Conservation (phyloP, 2,329 filamentous ascomycete species). For the Alternaria brassicicola region DNA sequence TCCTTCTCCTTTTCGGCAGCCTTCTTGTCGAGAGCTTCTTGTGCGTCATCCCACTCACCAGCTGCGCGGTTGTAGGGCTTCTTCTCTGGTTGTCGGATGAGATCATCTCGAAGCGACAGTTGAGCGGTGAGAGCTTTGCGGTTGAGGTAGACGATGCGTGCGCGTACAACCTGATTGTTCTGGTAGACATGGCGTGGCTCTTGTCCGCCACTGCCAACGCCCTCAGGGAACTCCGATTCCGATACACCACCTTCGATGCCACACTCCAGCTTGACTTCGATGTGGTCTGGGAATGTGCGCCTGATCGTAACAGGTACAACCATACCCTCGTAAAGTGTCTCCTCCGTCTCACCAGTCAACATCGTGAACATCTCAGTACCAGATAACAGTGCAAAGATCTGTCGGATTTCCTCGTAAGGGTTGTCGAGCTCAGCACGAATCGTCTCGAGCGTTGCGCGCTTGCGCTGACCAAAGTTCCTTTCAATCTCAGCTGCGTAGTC, state of each 20-base stretch:
- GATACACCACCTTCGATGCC: slow-evolving; percentile 90
- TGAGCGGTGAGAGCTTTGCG: slow-evolving; percentile 83
- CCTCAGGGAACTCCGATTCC: slow-evolving; percentile 78
- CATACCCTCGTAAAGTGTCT: slow-evolving; percentile 86
- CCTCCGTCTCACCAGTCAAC: slow-evolving; percentile 89
- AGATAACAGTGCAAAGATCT: slow-evolving; percentile 72
- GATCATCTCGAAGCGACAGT: slow-evolving; percentile 82
- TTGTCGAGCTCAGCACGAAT: slow-evolving; percentile 92
- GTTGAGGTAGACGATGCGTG: slow-evolving; percentile 86
- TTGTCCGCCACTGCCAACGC: slow-evolving; percentile 58
- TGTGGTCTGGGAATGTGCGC: slow-evolving; percentile 87
- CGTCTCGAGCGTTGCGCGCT: slow-evolving; percentile 93
- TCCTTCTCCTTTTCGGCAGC: slow-evolving; percentile 87
- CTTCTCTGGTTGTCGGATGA: slow-evolving; percentile 66
- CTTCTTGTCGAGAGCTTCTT: slow-evolving; percentile 77
- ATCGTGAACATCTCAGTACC: slow-evolving; percentile 91
- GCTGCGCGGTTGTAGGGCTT: slow-evolving; percentile 68
- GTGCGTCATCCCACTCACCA: slow-evolving; percentile 84
- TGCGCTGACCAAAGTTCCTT: slow-evolving; percentile 89
- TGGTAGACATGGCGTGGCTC: slow-evolving; percentile 70
- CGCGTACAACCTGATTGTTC: slow-evolving; percentile 82
- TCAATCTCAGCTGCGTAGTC: slow-evolving; percentile 97
- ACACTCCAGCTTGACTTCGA: slow-evolving; percentile 91
- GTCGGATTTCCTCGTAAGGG: slow-evolving; percentile 91
- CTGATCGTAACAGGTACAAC: slow-evolving; percentile 88